Evolutionary conservation across 1,284 basidiomycete species (phyloP), one percentile per base, ranked within the genome.

Genomic region (Puccinia horiana): DNA sequence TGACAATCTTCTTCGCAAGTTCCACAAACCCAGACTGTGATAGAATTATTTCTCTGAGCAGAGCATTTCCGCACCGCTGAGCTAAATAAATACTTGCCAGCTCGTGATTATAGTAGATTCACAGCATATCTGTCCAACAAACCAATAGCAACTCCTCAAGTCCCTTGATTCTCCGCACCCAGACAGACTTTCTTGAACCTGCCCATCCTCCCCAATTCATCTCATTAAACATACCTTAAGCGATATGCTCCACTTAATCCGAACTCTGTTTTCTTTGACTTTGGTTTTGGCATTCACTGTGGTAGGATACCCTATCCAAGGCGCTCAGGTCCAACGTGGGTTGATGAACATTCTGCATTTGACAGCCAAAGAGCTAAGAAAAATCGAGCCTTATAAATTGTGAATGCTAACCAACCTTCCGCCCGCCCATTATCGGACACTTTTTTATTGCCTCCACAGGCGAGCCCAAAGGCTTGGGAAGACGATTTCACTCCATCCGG

Each of bases 271-370:
- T 73, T 73, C 70, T 52, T 52, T 73, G 44, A n/a, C 35, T 18
- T 73, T 73, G 70, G 70, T 73, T 73, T 35, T 73, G 70, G 70
- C 70, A 52, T 73, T 73, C 47, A 73, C 70, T 18, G 70, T 73
- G 44, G 70, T 26, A 11, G 70, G 9, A 37, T 54, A 52, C 70
- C 70, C 70, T 73, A 54, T 35, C 29, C 70, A 54, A 73, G 47
- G 29, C 47, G 70, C 29, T 20, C 47, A 35, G 18, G 44, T 54
- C 29, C 9, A 73, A 52, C 29, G 70, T 73, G 29, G 52, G 70
- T 73, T 12, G 8, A 54, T 54, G 14, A 52, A 54, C 14, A 52
- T 52, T 54, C 70, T 73, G 70, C 16, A 54, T 73, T 73, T 73
- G 44, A 54, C 70, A 73, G 26, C 35, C 32, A 54, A 52, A n/a